Evolutionary conservation across 257 asterid species (phyloP).

Genomic region (Nicotiana undulata): DNA sequence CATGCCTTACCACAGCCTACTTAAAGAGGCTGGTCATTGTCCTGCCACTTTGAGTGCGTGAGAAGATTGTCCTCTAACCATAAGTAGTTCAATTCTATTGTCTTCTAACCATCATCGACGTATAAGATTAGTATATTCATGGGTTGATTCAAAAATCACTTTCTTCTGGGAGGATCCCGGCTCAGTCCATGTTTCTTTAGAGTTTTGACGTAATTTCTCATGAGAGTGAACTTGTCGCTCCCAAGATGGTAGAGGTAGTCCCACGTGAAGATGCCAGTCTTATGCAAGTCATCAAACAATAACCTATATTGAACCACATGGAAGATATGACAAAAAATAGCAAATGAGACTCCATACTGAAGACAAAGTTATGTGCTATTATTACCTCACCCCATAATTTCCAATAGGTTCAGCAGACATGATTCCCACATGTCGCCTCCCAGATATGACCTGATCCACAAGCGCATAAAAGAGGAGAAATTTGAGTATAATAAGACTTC

Average conservation of each 20-base stretch:
- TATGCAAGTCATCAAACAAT: conserved; percentile 77
- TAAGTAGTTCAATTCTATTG: background rate
- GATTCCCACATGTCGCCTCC: conserved; percentile 77
- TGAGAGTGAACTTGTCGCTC: conserved; percentile 58
- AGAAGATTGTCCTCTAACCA: background rate
- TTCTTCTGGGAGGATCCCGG: conserved; percentile 60
- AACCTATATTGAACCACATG: conserved; percentile 33
- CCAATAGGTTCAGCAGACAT: conserved; percentile 85
- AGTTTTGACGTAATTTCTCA: conserved; percentile 60
- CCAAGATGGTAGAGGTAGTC: conserved; percentile 77
- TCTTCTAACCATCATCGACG: too few species aligned
- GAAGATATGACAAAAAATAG: background rate
- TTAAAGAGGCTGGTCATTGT: background rate
- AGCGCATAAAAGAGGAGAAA: background rate
- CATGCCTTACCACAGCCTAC: background rate
- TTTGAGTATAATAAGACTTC: background rate
- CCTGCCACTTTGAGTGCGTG: background rate
- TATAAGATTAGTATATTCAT: background rate
- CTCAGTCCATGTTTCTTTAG: conserved; percentile 70
- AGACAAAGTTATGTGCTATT: background rate
- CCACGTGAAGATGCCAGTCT: conserved; percentile 89
- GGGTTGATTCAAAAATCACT: conserved; percentile 19
- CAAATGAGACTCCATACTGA: background rate
- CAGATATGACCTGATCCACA: conserved; percentile 58
- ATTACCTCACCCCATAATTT: conserved; percentile 88